These are phyloP conservation scores for Trichosporon sp. DNA, from an alignment of 1,284 basidiomycete genomes.

Conservation along the genomic window DNA sequence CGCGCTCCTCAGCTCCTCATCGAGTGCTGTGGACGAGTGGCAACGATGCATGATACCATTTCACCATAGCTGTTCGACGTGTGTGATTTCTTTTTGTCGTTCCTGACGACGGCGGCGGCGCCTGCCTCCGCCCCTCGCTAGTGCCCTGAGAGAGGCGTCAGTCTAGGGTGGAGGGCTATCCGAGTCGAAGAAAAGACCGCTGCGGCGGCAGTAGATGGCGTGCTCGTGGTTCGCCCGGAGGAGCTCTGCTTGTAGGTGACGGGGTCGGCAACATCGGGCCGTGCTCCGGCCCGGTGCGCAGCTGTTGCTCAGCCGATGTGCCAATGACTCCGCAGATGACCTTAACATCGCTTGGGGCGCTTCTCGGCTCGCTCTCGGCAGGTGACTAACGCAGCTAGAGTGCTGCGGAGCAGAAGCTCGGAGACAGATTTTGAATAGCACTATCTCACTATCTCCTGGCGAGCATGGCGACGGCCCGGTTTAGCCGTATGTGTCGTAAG, in stretches of 20 bases:
- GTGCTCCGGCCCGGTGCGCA: too few species aligned
- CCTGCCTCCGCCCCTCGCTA: too few species aligned
- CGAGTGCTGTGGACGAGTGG: conserved; percentile 1
- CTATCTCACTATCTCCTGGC: neutral
- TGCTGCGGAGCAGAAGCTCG: neutral
- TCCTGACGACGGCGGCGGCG: neutral
- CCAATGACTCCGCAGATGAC: neutral
- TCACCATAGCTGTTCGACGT: conserved; percentile 5
- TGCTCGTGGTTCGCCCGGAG: too few species aligned
- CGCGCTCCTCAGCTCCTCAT: neutral
- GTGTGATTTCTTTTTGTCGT: neutral
- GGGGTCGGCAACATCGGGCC: too few species aligned
- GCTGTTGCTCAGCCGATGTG: neutral
- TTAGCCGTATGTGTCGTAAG: neutral
- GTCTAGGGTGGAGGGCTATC: too few species aligned
- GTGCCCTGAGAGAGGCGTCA: too few species aligned
- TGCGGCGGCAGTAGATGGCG: too few species aligned
- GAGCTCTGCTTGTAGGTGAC: too few species aligned
- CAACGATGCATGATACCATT: conserved; percentile 15
- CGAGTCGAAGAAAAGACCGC: too few species aligned
- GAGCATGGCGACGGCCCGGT: neutral
- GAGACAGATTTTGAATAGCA: neutral
- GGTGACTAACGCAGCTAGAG: neutral
- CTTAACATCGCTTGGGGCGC: neutral
- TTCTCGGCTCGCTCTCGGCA: neutral